A percentile compares a stretch with the other conserved stretches of the same genome.
Conservation (phyloP, 305 asterid species). For the Fraxinus dipetala region DNA sequence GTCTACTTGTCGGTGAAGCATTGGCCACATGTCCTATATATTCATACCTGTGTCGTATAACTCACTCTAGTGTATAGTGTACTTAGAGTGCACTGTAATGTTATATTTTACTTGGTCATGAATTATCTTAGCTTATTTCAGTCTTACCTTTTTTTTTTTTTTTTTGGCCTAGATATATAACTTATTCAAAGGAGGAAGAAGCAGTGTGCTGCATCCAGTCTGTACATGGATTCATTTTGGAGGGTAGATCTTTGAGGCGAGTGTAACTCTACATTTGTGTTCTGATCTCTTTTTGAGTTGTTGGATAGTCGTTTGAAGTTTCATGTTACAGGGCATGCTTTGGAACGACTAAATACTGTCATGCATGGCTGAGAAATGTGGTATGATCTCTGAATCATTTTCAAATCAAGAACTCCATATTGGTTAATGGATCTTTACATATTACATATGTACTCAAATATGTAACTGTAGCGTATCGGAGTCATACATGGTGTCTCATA, state of each 20-base stretch:
- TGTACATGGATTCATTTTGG: conserved; percentile 85
- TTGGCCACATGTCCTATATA: background rate
- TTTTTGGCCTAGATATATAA: conserved; percentile 63
- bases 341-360: conserved; percentile 98
- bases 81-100: background rate
- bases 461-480: conserved; percentile 14
- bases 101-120: background rate
- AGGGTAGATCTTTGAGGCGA: conserved; percentile 76
- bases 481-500: conserved; percentile 4
- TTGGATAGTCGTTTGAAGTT: conserved; percentile 26
- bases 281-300: conserved; percentile 9
- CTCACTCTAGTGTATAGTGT: background rate
- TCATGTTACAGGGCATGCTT: conserved; percentile 83
- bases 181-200: conserved; percentile 89
- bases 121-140: background rate
- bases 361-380: conserved; percentile 96
- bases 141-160: conserved; percentile 15
- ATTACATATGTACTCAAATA: conserved; percentile 1
- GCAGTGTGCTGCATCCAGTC: conserved; percentile 93
- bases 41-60: background rate
- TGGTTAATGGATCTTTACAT: conserved; percentile 8
- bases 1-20: background rate
- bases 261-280: conserved; percentile 20
- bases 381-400: conserved; percentile 41
- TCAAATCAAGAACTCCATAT: background rate